Base-by-base conservation (phyloP, 78 protist genomes). In the Chrysochromulina parva region DNA sequence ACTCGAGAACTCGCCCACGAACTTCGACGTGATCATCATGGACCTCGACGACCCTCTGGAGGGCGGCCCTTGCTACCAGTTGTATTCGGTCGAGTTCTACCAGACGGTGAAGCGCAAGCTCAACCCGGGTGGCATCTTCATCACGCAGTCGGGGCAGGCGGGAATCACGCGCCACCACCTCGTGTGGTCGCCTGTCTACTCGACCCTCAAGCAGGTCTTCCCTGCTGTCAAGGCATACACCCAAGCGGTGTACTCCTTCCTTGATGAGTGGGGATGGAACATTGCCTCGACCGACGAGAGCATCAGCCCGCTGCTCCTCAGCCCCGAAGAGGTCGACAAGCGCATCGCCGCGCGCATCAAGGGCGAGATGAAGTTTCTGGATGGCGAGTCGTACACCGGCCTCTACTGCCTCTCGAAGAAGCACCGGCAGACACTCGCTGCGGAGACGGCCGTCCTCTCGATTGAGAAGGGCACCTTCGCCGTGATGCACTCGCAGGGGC, bases 11-110 rank as follows among this genome's bases (percentile, higher is more conserved):
- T 19, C 11, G 57, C 28, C 4, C 82, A 19, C 19, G 16, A 80
- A 76, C 88, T 90, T 50, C n/a, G 96, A 94, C 62, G 94, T 94
- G 52, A 92, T 94, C 90, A 94, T 94, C 91, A 26, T 92, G 91
- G 96, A 94, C 90, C 59, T 94, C 5, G 89, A 50, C 54, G 96
- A 92, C 84, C 96, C 96, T 24, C 48, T 94, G 26, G 96, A 94
- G 80, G 88, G 73, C 74, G 96, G 96, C 13, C 96, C 96, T 6
- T 65, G 91, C 76, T 92, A 78, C 73, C 26, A 59, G 74, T 76
- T 94, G 71, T 94, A 92, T 81, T 52, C 94, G 60, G 20, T 62
- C 48, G 94, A 92, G 86, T 92, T 94, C 90, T 94, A 92, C 89
- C 47, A 2, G 65, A 55, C 60, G 85, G 2, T 13, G 76, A 10